Percentiles rank a stretch among this genome's conserved stretches.
Conservation (phyloP, 225 moss, liverwort and hornwort genomes). For the Lunularia cruciata region DNA sequence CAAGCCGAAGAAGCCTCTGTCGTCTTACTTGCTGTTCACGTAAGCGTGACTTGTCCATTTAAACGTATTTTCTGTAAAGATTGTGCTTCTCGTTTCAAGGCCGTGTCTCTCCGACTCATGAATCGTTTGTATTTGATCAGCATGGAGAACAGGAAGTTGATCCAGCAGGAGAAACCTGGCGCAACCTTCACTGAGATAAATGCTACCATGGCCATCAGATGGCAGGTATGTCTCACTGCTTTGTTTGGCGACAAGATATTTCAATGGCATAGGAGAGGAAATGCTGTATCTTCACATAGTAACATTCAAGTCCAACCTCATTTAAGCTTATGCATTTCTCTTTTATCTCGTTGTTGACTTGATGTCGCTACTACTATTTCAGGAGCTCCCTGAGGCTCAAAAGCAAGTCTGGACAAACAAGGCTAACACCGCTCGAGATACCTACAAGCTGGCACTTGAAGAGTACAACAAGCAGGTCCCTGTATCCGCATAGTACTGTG, state of each 20-base stretch:
- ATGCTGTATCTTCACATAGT: not conserved
- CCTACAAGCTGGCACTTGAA: conserved; percentile 36
- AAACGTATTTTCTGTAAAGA: not conserved
- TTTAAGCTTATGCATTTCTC: not conserved
- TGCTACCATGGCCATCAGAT: conserved; percentile 28
- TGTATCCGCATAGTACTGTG: not conserved
- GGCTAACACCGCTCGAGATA: conserved; percentile 28
- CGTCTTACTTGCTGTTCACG: conserved; percentile 76
- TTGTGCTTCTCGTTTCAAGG: too few species aligned
- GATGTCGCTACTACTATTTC: not conserved
- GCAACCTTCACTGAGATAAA: conserved; percentile 36
- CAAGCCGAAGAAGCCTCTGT: conserved; percentile 82
- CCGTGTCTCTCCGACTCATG: too few species aligned
- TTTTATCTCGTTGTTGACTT: not conserved
- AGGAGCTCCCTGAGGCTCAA: conserved; percentile 39
- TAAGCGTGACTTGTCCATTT: conserved; percentile 33
- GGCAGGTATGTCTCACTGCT: conserved; percentile 31
- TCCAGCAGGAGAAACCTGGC: conserved; percentile 34
- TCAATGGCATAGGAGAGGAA: not conserved
- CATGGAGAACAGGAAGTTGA: conserved; percentile 35
- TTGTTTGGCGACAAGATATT: not conserved
- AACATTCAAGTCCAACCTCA: too few species aligned
- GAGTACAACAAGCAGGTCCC: conserved; percentile 20
- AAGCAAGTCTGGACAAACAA: conserved; percentile 40
- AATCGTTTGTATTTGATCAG: conserved; percentile 19